Percentiles rank a stretch among this genome's conserved stretches.
These are phyloP conservation scores for Sporothrix pallida DNA, from an alignment of 2,329 filamentous ascomycete genomes.

Conservation along the genomic window DNA sequence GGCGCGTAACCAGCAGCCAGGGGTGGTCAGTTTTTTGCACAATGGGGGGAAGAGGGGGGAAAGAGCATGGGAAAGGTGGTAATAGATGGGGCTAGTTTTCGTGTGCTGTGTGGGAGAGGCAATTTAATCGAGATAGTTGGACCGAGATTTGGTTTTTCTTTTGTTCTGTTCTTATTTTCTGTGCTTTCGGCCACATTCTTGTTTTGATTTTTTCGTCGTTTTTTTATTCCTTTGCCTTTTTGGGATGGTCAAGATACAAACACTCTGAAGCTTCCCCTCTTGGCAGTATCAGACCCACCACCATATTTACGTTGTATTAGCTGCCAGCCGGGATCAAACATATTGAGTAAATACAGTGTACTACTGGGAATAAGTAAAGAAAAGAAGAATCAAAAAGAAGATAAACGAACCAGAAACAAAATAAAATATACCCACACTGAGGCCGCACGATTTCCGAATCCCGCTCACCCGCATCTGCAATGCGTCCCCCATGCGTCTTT, in stretches of 20 bases:
- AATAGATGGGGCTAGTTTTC: neutral
- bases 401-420: neutral
- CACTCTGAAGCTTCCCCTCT: neutral
- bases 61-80: neutral
- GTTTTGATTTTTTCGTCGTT: neutral
- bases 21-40: conserved; percentile 29
- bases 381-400: neutral
- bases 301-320: no score
- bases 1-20: conserved; percentile 35
- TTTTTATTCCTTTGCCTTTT: neutral
- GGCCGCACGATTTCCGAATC: neutral
- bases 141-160: conserved; percentile 12
- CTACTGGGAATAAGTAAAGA: neutral
- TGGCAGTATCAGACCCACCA: conserved; percentile 3
- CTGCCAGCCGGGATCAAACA: neutral
- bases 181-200: no score
- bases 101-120: conserved; percentile 1
- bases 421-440: neutral
- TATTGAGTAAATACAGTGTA: no score
- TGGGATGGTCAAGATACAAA: neutral
- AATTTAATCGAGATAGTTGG: conserved; percentile 21
- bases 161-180: neutral
- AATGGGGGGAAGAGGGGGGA: conserved; percentile 11
- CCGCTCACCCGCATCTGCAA: conserved; percentile 26
- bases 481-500: conserved; percentile 19